Percentiles rank a stretch among this genome's conserved stretches.
Conservation (phyloP, 2,329 filamentous ascomycete species). For the Beauveria bassiana region DNA sequence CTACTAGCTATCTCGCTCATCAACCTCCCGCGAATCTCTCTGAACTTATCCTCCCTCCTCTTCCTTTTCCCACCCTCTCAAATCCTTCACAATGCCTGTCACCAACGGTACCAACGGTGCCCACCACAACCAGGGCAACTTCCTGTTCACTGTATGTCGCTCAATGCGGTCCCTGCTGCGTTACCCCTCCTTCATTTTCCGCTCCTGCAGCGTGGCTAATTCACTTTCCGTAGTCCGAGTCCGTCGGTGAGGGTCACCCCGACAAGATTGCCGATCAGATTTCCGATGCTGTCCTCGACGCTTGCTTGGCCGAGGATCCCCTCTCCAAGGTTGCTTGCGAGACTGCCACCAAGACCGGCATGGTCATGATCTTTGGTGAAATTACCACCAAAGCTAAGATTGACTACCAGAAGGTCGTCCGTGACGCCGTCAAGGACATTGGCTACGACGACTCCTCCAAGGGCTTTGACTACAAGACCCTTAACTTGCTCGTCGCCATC, state of each 20-base stretch:
- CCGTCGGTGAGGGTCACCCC: constrained; percentile 83
- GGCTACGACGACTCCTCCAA: constrained; percentile 95
- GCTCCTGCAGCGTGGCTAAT: constrained; percentile 17
- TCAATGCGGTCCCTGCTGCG: neutral
- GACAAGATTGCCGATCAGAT: constrained; percentile 99
- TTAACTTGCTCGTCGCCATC: constrained; percentile 96
- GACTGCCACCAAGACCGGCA: constrained; percentile 98
- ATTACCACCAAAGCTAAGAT: constrained; percentile 94
- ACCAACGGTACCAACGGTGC: constrained; percentile 41
- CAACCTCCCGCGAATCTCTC: constrained; percentile 20
- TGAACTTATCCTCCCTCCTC: constrained; percentile 18
- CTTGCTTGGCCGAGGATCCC: constrained; percentile 88
- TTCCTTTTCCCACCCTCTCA: constrained; percentile 17
- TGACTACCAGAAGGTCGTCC: constrained; percentile 98
- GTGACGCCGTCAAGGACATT: constrained; percentile 92
- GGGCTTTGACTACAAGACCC: constrained; percentile 99
- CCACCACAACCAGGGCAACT: constrained; percentile 58
- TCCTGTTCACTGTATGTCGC: constrained; percentile 68
- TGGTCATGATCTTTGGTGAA: constrained; percentile 99
- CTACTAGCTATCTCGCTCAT: constrained; percentile 18
- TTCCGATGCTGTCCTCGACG: constrained; percentile 97
- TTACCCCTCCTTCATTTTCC: neutral
- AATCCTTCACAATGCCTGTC: constrained; percentile 48
- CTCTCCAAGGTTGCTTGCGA: constrained; percentile 99
- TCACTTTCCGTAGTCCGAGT: constrained; percentile 58